These are phyloP conservation scores for Iris pallida DNA, from an alignment of 116 monocot genomes.

Conservation along the genomic window DNA sequence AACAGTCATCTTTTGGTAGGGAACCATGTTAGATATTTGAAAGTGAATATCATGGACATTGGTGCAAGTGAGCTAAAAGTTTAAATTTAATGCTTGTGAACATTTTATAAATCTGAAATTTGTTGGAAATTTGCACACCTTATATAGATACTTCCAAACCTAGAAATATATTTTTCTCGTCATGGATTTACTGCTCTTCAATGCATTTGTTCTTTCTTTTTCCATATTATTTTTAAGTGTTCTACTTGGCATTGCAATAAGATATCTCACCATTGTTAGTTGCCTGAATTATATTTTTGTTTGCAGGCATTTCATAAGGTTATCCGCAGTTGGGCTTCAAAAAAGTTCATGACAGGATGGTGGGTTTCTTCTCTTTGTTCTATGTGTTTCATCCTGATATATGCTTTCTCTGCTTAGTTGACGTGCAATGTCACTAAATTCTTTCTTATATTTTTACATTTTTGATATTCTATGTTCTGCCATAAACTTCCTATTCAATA, in stretches of 20 bases:
- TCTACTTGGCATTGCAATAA: not conserved
- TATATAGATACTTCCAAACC: not conserved
- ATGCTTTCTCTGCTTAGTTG: slow-evolving; percentile 4
- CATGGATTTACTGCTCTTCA: too few relatives aligned
- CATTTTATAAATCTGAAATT: not conserved
- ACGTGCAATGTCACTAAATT: not conserved
- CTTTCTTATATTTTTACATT: not conserved
- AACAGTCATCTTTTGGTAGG: too few relatives aligned
- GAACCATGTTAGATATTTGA: too few relatives aligned
- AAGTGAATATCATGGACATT: too few relatives aligned
- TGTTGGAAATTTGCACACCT: not conserved
- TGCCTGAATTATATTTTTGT: too few relatives aligned
- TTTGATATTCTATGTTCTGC: not conserved
- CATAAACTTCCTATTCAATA: too few relatives aligned
- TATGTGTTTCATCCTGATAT: not conserved
- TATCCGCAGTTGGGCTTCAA: slow-evolving; percentile 78
- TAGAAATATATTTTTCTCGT: not conserved
- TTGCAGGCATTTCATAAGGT: slow-evolving; percentile 70
- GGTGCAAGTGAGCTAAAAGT: too few relatives aligned
- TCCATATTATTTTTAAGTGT: not conserved
- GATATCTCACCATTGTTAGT: not conserved
- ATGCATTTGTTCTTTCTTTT: not conserved
- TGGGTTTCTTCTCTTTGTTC: slow-evolving; percentile 21
- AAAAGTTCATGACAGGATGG: slow-evolving; percentile 94
- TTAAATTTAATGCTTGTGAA: too few relatives aligned